Evolutionary conservation across 768 basidiomycete genomes (phyloP), one percentile per base, ranked within the genome.

Genomic region (Mycena belliarum): DNA sequence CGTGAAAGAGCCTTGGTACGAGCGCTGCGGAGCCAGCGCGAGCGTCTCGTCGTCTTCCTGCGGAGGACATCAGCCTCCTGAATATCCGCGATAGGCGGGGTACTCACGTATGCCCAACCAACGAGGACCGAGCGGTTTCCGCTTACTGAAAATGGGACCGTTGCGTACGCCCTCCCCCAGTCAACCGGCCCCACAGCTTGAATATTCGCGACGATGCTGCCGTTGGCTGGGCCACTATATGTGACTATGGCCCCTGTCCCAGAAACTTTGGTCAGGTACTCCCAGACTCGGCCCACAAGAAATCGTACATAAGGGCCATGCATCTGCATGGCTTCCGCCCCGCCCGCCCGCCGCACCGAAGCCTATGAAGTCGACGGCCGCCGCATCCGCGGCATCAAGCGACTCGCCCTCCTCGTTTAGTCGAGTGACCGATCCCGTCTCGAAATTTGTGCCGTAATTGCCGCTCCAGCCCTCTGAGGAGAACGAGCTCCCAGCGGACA

Each of bases 11-110:
- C 59, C 40, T 32, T 60, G 59, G 15, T 55, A 60, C 23, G 59
- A 60, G 16, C 59, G 59, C 28, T 60, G 59, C 49, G 53, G 7
- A 18, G 59, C 59, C 18, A 60, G 53, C 4, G 49, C 48, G 24
- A 60, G 54, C 2, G 59, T 26, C 28, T 60, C 49, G 18, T 60
- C 59, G 33, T 60, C 59, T 33, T 60, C 59, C 59, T 60, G 33
- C 12, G 33, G 4, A 18, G 7, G 0, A 18, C 9, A 42, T 38
- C 20, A 21, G n/a, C 10, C n/a, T 37, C 12, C 24, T 10, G 40
- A 12, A 35, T n/a, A n/a, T n/a, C n/a, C n/a, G n/a, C 8, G 26
- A 29, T 14, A 16, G 29, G 6, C 10, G 3, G 14, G 3, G 10
- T 1, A 47, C 59, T 29, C 29, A 55, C 59, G 50, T 60, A 60